Evolutionary conservation across 2,329 filamentous ascomycete species (phyloP), one percentile per base, ranked within the genome.

Genomic region (Alternaria viburni): DNA sequence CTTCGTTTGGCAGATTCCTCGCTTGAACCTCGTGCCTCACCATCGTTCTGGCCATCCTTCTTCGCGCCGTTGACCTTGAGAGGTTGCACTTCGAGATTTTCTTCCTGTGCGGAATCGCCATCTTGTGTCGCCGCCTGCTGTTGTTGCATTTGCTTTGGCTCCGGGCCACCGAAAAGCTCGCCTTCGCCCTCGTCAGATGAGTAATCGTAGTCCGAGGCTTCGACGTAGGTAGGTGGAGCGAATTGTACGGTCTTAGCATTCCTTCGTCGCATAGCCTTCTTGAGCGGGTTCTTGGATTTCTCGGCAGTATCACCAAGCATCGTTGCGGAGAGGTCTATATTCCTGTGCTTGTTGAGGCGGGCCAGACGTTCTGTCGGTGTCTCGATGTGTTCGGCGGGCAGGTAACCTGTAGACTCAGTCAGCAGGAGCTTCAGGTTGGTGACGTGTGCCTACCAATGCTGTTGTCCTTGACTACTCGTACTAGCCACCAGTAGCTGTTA

Each of bases 401-500:
- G 85, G 77, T 99, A 99, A 46, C 95, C 95, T 97, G 26, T n/a
- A n/a, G 6, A 5, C n/a, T 43, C 0, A 41, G 15, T 52, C 30
- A 72, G 66, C 56, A 12, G 45, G 19, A 17, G 23, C 12, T 26
- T 11, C 9, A 23, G 2, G 1, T n/a, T 7, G 17, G 41, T 9
- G 2, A 8, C 30, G 26, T 17, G 19, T 15, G 74, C 85, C 64
- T 80, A 90, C 89, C 89, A 80, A 99, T 99, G 78, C 93, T 98
- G 79, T 92, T 96, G 81, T 99, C 96, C 81, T 98, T 98, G 57
- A 98, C 94, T 49, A 99, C 92, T 69, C 95, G 88, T 13, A 99
- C 96, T 65, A 99, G 88, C 96, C 96, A 99, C 96, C 96, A 99
- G 81, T 99, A 99, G 82, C 94, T 98, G 83, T 99, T 99, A 83